These are phyloP conservation scores for Pogostemon cablin DNA, from an alignment of 257 asterid species.

Conservation along the genomic window DNA sequence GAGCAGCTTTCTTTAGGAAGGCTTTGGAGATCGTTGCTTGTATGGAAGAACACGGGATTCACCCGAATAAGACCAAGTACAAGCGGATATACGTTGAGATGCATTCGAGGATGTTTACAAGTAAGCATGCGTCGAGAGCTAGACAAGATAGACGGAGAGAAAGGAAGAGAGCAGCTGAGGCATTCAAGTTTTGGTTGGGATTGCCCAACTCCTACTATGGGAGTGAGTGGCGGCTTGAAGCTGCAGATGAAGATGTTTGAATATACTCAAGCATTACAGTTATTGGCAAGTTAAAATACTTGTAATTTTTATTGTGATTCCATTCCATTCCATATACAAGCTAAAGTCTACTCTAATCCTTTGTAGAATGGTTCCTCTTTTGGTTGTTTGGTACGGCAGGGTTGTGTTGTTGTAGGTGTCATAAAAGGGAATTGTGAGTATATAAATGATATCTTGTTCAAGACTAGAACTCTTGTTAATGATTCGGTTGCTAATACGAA, in stretches of 20 bases:
- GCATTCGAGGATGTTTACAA: conserved; percentile 98
- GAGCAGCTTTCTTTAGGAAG: conserved; percentile 92
- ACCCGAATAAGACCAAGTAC: conserved; percentile 87
- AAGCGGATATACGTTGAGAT: conserved; percentile 92
- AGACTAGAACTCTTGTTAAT: too few species aligned
- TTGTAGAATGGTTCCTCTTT: too few species aligned
- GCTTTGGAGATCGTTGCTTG: conserved; percentile 94
- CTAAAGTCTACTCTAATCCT: too few species aligned
- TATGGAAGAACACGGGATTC: conserved; percentile 85
- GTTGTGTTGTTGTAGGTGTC: too few species aligned
- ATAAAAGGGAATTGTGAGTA: too few species aligned
- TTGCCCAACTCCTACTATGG: conserved; percentile 87
- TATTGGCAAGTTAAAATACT: background rate
- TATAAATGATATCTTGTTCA: too few species aligned
- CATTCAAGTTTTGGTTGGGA: conserved; percentile 98
- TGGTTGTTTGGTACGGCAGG: too few species aligned
- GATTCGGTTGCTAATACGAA: too few species aligned
- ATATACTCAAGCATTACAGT: conserved; percentile 7
- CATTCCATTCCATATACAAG: background rate
- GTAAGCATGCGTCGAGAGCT: conserved; percentile 98
- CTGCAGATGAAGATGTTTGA: conserved; percentile 50
- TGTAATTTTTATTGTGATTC: background rate
- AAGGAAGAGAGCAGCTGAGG: conserved; percentile 95
- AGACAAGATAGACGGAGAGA: conserved; percentile 84
- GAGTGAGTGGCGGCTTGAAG: conserved; percentile 81